Evolutionary conservation across 768 basidiomycete species (phyloP).

Genomic region (Hortiboletus flavorubellus): DNA sequence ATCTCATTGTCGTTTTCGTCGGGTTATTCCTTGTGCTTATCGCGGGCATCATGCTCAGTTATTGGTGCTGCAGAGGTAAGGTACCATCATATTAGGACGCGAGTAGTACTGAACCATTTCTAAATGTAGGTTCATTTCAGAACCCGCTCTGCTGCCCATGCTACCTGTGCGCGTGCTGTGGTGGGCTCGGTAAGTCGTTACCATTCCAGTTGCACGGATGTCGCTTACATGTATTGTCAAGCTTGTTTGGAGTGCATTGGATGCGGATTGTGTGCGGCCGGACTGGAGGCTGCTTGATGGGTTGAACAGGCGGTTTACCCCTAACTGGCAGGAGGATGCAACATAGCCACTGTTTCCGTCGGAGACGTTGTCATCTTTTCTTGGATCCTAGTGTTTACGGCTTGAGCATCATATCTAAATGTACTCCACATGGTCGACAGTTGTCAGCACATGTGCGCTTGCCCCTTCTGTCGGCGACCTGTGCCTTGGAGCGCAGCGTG

Average conservation of each 20-base stretch:
- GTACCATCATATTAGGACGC: neutral
- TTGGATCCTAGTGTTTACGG: neutral
- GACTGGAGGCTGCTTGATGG: conserved; percentile 22
- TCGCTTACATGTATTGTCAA: conserved; percentile 23
- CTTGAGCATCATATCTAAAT: neutral
- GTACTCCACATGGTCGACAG: neutral
- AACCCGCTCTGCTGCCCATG: conserved; percentile 70
- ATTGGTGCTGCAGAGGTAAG: conserved; percentile 62
- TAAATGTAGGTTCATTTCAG: conserved; percentile 45
- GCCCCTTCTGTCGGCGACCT: neutral
- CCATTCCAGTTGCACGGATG: neutral
- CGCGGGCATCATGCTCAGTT: conserved; percentile 54
- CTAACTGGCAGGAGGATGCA: no score
- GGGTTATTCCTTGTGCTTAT: conserved; percentile 55
- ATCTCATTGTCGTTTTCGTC: conserved; percentile 63
- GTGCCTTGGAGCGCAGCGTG: neutral
- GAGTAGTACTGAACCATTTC: neutral
- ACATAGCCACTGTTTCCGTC: neutral
- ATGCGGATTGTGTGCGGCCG: conserved; percentile 66
- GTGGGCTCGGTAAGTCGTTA: conserved; percentile 52
- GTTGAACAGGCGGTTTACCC: neutral
- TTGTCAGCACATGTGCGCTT: neutral
- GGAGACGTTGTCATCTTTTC: neutral
- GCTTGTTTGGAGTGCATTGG: conserved; percentile 67
- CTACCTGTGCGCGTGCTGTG: conserved; percentile 70